Evolutionary conservation across 495 filamentous ascomycete genomes (phyloP).

Genomic region (Saxophila tyrrhenica): DNA sequence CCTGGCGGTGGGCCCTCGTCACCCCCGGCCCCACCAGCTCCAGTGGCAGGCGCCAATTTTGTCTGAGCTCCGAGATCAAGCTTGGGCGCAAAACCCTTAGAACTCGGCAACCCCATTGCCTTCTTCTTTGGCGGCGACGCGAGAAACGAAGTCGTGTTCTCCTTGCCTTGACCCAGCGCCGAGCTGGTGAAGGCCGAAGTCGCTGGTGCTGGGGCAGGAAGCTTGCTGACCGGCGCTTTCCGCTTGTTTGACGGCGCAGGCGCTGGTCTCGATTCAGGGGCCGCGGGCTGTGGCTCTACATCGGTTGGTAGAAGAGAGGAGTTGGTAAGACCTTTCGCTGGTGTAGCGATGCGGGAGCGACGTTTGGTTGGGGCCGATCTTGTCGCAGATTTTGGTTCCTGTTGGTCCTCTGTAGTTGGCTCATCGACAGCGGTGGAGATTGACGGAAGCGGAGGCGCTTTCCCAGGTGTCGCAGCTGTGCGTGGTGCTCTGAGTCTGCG

Average conservation of each 20-base stretch:
- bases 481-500: conserved; percentile 6
- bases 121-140: conserved; percentile 15
- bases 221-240: conserved; percentile 1
- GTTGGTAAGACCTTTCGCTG: conserved; percentile 11
- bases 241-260: neutral
- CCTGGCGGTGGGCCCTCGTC: neutral
- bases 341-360: conserved; percentile 17
- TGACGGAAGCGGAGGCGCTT: neutral
- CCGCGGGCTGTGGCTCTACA: neutral
- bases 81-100: conserved; percentile 4
- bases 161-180: conserved; percentile 6
- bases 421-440: neutral
- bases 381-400: neutral
- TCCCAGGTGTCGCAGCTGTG: conserved; percentile 1
- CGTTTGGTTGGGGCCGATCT: neutral
- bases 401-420: neutral
- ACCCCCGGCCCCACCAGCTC: neutral
- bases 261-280: neutral
- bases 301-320: neutral
- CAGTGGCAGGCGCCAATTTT: neutral
- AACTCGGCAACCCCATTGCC: neutral
- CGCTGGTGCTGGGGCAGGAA: conserved; percentile 1
- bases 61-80: conserved; percentile 6
- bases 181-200: no score
- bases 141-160: conserved; percentile 4